Percentiles rank a stretch among this genome's conserved stretches.
phyloP scores from a whole-genome alignment of 768 basidiomycete species.

The Infundibulicybe gibba region DNA sequence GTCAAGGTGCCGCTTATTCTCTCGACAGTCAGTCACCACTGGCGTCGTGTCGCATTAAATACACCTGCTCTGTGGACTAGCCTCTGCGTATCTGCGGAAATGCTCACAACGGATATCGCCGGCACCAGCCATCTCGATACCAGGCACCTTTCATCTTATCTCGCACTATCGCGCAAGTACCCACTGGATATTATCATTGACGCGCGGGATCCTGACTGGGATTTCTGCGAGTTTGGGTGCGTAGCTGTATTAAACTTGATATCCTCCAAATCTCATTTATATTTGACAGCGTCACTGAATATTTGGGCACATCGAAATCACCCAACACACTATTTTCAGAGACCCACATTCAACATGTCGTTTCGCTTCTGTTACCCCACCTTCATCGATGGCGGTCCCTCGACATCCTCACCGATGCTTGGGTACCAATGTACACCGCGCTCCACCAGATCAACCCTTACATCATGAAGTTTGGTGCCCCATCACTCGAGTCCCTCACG shows the following conservation, averaged over 20 bases:
- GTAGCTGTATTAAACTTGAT: conserved; percentile 5
- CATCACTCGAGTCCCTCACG: conserved; percentile 43
- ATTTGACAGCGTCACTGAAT: not conserved
- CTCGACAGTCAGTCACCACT: conserved; percentile 46
- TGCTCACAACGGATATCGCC: conserved; percentile 16
- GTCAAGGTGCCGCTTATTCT: conserved; percentile 42
- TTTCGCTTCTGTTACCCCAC: conserved; percentile 49
- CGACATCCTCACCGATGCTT: conserved; percentile 51
- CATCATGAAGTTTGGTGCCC: conserved; percentile 30
- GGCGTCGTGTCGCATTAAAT: conserved; percentile 46
- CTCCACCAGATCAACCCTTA: conserved; percentile 38
- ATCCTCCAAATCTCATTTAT: conserved; percentile 7
- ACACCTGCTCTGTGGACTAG: conserved; percentile 55
- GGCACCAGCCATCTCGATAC: conserved; percentile 23
- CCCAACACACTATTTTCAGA: conserved; percentile 36
- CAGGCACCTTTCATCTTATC: conserved; percentile 33
- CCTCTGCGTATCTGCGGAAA: conserved; percentile 43
- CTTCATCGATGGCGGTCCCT: conserved; percentile 50
- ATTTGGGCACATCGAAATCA: not conserved
- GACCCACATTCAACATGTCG: conserved; percentile 39
- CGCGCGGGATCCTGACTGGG: conserved; percentile 56
- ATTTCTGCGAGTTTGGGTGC: conserved; percentile 50
- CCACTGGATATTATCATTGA: conserved; percentile 57
- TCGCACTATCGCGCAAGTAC: conserved; percentile 42
- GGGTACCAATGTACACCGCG: conserved; percentile 55